Percentiles rank a stretch among this genome's conserved stretches.
These are phyloP conservation scores for Diaporthe australafricana DNA, from an alignment of 2,329 filamentous ascomycete species.

Conservation along the genomic window DNA sequence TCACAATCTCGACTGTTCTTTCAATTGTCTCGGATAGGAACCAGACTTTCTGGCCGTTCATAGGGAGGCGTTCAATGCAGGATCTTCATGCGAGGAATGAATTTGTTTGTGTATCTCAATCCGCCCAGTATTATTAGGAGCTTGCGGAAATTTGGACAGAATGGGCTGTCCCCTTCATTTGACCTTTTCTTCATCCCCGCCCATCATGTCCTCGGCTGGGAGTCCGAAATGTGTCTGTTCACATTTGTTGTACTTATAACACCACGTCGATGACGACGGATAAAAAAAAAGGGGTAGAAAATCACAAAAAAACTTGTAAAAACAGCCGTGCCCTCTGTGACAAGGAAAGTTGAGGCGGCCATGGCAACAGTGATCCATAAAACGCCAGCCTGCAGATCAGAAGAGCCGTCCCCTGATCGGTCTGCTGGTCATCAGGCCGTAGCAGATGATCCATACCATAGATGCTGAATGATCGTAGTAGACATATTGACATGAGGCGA, in stretches of 20 bases:
- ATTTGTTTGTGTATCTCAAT: conserved; percentile 22
- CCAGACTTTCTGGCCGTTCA: neutral
- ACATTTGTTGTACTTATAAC: conserved; percentile 20
- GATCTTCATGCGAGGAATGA: conserved; percentile 4
- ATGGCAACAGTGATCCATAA: neutral
- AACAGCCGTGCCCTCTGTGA: neutral
- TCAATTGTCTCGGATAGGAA: neutral
- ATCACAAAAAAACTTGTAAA: conserved; percentile 2
- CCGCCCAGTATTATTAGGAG: conserved; percentile 27
- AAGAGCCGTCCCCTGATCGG: too few relatives aligned
- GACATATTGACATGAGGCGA: neutral
- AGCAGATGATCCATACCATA: neutral
- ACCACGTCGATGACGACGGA: neutral
- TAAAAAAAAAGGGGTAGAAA: neutral
- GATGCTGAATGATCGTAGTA: neutral
- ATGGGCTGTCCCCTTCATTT: neutral
- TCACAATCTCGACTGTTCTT: neutral
- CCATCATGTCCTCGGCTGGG: neutral
- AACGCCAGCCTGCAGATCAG: neutral
- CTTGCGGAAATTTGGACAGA: conserved; percentile 18
- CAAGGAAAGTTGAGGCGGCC: neutral
- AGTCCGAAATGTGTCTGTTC: neutral
- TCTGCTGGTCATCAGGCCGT: neutral
- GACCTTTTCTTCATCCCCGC: neutral
- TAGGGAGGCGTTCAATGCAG: neutral